Evolutionary conservation across 768 basidiomycete species (phyloP).

Genomic region (Psilocybe subaeruginosa): DNA sequence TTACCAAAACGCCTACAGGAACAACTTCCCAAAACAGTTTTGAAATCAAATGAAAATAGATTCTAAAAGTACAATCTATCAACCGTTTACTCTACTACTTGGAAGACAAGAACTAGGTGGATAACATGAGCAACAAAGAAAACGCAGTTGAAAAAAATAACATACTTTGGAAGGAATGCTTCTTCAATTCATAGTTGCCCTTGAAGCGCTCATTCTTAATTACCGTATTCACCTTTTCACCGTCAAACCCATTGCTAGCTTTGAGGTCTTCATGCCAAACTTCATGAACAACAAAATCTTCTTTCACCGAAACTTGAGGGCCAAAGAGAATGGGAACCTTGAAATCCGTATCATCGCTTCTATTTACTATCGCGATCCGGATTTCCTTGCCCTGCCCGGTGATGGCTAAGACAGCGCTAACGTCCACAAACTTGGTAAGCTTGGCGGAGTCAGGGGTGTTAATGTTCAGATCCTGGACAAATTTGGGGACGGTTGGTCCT

Average conservation of each 20-base stretch:
- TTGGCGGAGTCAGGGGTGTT: constrained; percentile 34
- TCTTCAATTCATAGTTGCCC: constrained; percentile 41
- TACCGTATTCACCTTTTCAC: constrained; percentile 41
- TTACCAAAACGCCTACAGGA: too few species aligned
- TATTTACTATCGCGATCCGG: constrained; percentile 58
- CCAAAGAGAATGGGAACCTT: constrained; percentile 41
- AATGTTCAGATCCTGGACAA: constrained; percentile 43
- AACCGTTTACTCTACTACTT: background rate
- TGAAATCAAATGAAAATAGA: too few species aligned
- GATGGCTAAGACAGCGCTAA: constrained; percentile 45
- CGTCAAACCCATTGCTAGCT: constrained; percentile 44
- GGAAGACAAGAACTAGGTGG: constrained; percentile 13
- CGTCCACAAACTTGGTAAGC: constrained; percentile 49
- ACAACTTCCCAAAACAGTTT: too few species aligned
- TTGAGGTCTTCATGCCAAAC: constrained; percentile 51
- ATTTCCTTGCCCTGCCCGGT: constrained; percentile 33
- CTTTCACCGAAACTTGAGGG: constrained; percentile 25
- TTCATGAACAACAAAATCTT: constrained; percentile 46
- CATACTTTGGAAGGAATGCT: constrained; percentile 52
- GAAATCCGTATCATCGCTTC: constrained; percentile 42
- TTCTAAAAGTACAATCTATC: background rate
- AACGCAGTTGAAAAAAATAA: background rate
- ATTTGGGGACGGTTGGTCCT: constrained; percentile 54
- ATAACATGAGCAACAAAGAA: background rate
- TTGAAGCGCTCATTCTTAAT: constrained; percentile 31